Percentiles rank a stretch among this genome's conserved stretches.
These are phyloP conservation scores for Scedosporium minutisporum DNA, from an alignment of 2,329 filamentous ascomycete genomes.

Conservation along the genomic window DNA sequence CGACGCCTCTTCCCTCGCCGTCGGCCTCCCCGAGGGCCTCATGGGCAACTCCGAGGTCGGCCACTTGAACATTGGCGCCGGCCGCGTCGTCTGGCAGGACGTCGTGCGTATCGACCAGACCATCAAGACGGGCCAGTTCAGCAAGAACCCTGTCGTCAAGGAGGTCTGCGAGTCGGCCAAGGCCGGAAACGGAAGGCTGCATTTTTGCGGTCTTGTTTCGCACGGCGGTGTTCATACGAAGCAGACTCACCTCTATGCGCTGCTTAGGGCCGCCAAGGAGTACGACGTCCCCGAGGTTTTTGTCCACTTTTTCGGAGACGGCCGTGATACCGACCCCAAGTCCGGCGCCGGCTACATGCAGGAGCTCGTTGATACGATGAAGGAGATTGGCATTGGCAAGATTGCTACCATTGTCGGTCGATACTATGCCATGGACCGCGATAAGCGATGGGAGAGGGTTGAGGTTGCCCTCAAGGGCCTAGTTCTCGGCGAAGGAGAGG, in stretches of 20 bases:
- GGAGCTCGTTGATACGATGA: conserved; percentile 66
- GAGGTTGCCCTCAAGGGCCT: conserved; percentile 84
- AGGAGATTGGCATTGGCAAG: conserved; percentile 79
- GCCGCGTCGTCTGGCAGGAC: conserved; percentile 96
- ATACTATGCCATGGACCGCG: conserved; percentile 98
- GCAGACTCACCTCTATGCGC: conserved; percentile 81
- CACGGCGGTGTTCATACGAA: conserved; percentile 96
- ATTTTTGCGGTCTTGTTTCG: conserved; percentile 84
- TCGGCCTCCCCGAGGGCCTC: conserved; percentile 88
- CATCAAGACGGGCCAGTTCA: conserved; percentile 75
- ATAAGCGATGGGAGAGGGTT: conserved; percentile 96
- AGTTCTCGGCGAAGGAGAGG: conserved; percentile 77
- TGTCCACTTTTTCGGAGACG: conserved; percentile 98
- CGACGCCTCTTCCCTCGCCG: conserved; percentile 90
- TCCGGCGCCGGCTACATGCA: conserved; percentile 82
- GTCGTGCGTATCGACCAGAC: conserved; percentile 92
- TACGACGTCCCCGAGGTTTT: conserved; percentile 81
- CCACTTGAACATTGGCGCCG: conserved; percentile 96
- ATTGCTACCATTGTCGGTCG: conserved; percentile 88
- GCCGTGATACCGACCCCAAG: conserved; percentile 96
- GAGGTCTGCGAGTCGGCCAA: conserved; percentile 69
- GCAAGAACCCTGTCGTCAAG: conserved; percentile 67
- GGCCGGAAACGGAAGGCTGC: conserved; percentile 81
- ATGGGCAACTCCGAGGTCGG: conserved; percentile 99
- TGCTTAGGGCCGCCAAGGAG: conserved; percentile 84